Base-by-base conservation (phyloP, 495 filamentous ascomycete genomes). In the Aspergillus wentii region DNA sequence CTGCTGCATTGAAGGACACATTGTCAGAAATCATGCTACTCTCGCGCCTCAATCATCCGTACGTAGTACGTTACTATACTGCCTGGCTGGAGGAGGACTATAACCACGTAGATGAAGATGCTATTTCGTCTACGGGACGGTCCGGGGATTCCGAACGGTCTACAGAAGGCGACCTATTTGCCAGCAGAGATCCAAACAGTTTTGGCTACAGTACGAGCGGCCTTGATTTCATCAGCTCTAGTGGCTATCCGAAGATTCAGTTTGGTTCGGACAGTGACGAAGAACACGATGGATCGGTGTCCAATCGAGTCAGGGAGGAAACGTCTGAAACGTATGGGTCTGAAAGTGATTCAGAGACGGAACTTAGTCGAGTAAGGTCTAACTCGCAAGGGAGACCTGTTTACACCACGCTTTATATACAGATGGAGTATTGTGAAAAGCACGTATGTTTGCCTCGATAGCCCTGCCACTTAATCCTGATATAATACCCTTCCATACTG, bases 361-460 rank as follows among this genome's bases (percentile, higher is more conserved):
- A 64, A 22, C 35, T 63, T 15, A 62, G 57, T 38, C 52, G 52
- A 7, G 43, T 52, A 34, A 57, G 53, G 29, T 68, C 65, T 9
- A 61, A 62, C 27, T 66, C 69, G 11, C 56, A 68, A 38, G 49
- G 52, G 14, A 35, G 69, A 19, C 61, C 71, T 6, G 51, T 71
- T 17, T 68, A 68, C 32, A 77, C 76, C 6, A 79, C 77, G 1
- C 72, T 91, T 1, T 91, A 89, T 53, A 91, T 91, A 43, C 83
- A 86, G 44, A 98, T 98, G 92, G 91, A 97, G 51, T 95, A 95
- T 53, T 97, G 94, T 55, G 92, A 96, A 56, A 89, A 86, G 50
- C 81, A 88, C 55, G 83, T 86, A 65, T 61, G 76, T 66, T 35
- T 19, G 20, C 16, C 4, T n/a, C n/a, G n/a, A n/a, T n/a, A n/a